Evolutionary conservation across 176 grass and related monocot species (phyloP), one percentile per base, ranked within the genome.

Genomic region (Cenchrus purpureus): DNA sequence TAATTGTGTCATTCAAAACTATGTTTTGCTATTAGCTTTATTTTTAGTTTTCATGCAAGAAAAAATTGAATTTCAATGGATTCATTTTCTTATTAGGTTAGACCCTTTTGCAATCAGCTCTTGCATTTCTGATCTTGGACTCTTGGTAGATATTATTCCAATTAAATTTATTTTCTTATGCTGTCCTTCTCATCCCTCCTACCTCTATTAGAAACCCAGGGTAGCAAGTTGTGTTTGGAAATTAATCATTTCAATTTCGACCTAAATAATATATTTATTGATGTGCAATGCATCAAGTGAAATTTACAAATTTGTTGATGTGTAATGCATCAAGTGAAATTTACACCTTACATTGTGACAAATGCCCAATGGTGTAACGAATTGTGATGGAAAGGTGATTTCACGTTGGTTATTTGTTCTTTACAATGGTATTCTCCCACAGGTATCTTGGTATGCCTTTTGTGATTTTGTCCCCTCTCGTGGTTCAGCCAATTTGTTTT

Each of bases 61-160:
- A 83, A 9, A 59, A 19, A 40, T 40, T 1, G 37, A 40, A 40
- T 40, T 40, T 40, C 3, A 40, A 4, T 40, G 37, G 37, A 40
- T 40, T 40, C 4, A 40, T 40, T 94, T 84, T 93, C 97, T 42
- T 99, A 89, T 82, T 91, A 92, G 97, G 97, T 99, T 14, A 73
- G 32, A 40, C 4, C 37, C 37, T 40, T 40, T 51, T 78, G 73
- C 62, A 56, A 56, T 57, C 11, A 25, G 45, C 31, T 76, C 34
- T 53, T 44, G 15, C 70, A 19, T 28, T 32, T 40, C 37, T 40
- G 37, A 40, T 40, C 37, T 40, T 40, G 37, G 37, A 40, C 37
- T 40, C 37, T 40, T 40, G 19, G 63, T 77, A 22, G 10, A n/a
- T 19, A 50, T 51, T 54, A 13, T 8, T 89, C 74, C 16, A n/a